phyloP scores from a whole-genome alignment of 371 early-diverging fungal species.

The Mycotypha africana region DNA sequence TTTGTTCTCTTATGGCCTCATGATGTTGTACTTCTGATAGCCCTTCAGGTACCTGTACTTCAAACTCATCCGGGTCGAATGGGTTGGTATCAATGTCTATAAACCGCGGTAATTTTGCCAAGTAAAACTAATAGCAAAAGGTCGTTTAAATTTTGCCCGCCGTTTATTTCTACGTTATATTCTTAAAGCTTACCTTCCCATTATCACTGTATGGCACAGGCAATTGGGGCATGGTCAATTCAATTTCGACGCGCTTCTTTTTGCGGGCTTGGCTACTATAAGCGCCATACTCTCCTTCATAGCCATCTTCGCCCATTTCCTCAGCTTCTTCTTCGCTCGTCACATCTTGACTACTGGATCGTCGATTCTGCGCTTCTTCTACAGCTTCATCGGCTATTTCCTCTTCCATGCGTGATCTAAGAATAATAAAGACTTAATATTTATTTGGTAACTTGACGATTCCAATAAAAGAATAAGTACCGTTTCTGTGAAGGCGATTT shows the following conservation, averaged over 20 bases:
- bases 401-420: too few species aligned
- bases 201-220: constrained; percentile 31
- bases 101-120: constrained; percentile 72
- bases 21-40: constrained; percentile 32
- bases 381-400: too few species aligned
- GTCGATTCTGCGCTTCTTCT: too few species aligned
- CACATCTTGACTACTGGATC: too few species aligned
- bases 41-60: constrained; percentile 39
- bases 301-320: constrained; percentile 3
- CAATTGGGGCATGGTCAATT: constrained; percentile 31
- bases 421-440: too few species aligned
- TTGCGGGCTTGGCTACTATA: constrained; percentile 22
- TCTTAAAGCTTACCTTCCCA: constrained; percentile 21
- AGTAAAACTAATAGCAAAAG: constrained; percentile 44
- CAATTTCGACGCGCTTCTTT: constrained; percentile 29
- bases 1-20: constrained; percentile 48
- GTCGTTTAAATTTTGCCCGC: not conserved
- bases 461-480: too few species aligned
- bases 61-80: constrained; percentile 60
- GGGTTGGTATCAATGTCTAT: constrained; percentile 64
- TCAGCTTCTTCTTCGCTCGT: too few species aligned
- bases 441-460: too few species aligned
- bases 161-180: not conserved
- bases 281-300: constrained; percentile 17
- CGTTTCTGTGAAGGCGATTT: too few species aligned